Base-by-base conservation (phyloP, 441 rosid genomes). In the Erodium texanum region DNA sequence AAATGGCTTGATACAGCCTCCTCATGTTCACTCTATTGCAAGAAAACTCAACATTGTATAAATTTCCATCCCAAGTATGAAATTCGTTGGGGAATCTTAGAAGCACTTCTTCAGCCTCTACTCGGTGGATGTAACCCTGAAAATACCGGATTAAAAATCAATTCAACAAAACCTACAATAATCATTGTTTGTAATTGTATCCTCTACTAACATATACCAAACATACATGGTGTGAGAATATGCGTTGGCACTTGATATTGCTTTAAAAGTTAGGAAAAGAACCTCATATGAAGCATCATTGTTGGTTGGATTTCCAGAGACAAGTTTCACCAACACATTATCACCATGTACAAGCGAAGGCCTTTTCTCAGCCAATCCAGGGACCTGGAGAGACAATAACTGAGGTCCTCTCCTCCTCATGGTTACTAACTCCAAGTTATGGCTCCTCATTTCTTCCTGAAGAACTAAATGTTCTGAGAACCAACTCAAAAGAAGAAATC, bases 261-360 rank as follows among this genome's bases (percentile, higher is more conserved):
- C n/a, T n/a, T n/a, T n/a, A n/a, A n/a, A n/a, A n/a, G n/a, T n/a
- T n/a, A n/a, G n/a, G n/a, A n/a, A n/a, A n/a, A n/a, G n/a, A n/a
- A n/a, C n/a, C n/a, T n/a, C n/a, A n/a, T n/a, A n/a, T n/a, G n/a
- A n/a, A n/a, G n/a, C n/a, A n/a, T n/a, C n/a, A n/a, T n/a, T n/a
- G n/a, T n/a, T n/a, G n/a, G n/a, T n/a, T n/a, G n/a, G n/a, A n/a
- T n/a, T n/a, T n/a, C n/a, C n/a, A n/a, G n/a, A n/a, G n/a, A n/a
- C n/a, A n/a, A n/a, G n/a, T n/a, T n/a, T n/a, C n/a, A n/a, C n/a
- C n/a, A n/a, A n/a, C n/a, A 82, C 75, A 63, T 6, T 8, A 73
- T 87, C 93, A 12, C 89, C 89, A 70, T 79, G 83, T 5, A 82
- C 79, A 79, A 87, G 86, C 20, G 89, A 85, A 32, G 93, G 89